A percentile compares a stretch with the other conserved stretches of the same genome.
Evolutionary conservation across 768 basidiomycete species (phyloP).

Genomic region (Lactarius hatsudake): DNA sequence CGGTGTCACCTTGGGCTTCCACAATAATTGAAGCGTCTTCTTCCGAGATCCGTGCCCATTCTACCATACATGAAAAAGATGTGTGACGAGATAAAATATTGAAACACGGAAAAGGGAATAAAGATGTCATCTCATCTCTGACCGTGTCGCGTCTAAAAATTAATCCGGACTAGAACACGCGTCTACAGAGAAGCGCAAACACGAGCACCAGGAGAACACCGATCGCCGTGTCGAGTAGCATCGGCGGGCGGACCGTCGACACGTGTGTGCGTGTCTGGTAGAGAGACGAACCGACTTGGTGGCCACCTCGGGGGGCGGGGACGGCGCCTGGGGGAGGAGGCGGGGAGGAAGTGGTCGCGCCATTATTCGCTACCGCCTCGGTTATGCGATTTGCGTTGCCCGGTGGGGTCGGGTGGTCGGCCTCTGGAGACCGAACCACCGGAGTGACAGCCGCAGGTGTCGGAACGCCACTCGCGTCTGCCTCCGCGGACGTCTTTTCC

Average conservation of each 20-base stretch:
- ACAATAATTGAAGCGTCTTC: not conserved
- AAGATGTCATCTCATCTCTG: not conserved
- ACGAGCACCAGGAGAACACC: conserved; percentile 67
- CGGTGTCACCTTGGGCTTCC: not conserved
- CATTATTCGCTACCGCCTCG: not conserved
- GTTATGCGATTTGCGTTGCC: not conserved
- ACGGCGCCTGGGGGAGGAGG: not conserved
- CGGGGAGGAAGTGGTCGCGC: not conserved
- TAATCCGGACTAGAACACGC: conserved; percentile 39
- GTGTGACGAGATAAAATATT: not conserved
- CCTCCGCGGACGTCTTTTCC: not conserved
- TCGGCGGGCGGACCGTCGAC: conserved; percentile 43
- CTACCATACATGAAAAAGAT: not conserved
- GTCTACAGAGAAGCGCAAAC: conserved; percentile 63
- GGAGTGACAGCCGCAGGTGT: not conserved
- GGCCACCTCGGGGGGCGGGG: conserved; percentile 3
- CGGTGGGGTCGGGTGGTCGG: not conserved
- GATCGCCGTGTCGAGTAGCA: conserved; percentile 71
- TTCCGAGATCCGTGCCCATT: not conserved
- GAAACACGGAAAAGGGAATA: not conserved
- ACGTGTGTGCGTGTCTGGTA: not conserved
- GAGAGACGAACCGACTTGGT: conserved; percentile 7
- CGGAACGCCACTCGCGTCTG: conserved; percentile 1
- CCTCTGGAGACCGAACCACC: not conserved
- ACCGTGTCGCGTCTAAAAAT: not conserved